Evolutionary conservation across 1,284 basidiomycete genomes (phyloP), one percentile per base, ranked within the genome.

Genomic region (Coriolopsis trogii): DNA sequence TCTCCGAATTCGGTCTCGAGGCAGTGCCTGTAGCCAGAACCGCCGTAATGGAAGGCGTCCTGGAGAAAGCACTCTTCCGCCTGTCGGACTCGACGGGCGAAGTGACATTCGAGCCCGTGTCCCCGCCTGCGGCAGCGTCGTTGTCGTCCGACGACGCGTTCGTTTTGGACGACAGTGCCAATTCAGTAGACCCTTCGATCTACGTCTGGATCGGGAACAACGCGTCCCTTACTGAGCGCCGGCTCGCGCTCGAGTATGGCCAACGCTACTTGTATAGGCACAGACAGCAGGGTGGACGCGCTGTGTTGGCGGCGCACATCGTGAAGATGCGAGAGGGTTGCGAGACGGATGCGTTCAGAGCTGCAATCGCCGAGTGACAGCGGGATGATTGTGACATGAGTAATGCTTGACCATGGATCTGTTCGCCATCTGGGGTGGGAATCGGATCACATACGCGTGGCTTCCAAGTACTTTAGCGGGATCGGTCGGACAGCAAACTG

Each of bases 171-270:
- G 64, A 68, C 29, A 56, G 63, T n/a, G 46, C 59, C 10, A 66
- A 67, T 44, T 41, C 63, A 8, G 53, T 56, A 3, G 66, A 69
- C 41, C 76, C 78, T 8, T 73, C 73, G 2, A 64, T 85, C 25
- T 85, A 81, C 58, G 71, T 81, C 15, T 85, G 84, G 84, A 69
- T 85, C 21, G 83, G 84, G 4, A 71, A 67, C 9, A 62, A 70
- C 8, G 75, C 80, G 24, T 77, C 77, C 16, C 60, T 76, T 47
- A 71, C 67, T 20, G 82, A 85, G 63, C 66, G 72, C 20, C 72
- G 81, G 8, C 67, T 82, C 21, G 77, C 78, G 2, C 46, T 80
- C 21, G 75, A 80, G 56, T 81, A 84, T 51, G 81, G 80, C 5
- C 81, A 85, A 57, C 64, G 60, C 24, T 84, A 79, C 63, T 62